phyloP scores from a whole-genome alignment of 257 asterid species.

The Catharanthus roseus region DNA sequence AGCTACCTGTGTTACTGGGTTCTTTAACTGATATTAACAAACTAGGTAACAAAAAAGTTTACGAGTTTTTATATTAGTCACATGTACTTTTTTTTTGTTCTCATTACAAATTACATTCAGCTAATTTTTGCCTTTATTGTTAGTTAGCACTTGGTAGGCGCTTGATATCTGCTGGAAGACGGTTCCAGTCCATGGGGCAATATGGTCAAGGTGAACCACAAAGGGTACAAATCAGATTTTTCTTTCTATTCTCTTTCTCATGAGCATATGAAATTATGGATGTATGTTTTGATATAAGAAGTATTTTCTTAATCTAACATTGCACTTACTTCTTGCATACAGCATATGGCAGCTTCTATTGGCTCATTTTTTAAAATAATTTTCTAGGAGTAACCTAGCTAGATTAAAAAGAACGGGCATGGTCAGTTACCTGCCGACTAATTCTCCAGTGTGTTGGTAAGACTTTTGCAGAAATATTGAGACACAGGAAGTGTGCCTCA shows the following conservation, averaged over 20 bases:
- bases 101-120: constrained; percentile 15
- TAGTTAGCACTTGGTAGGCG: constrained; percentile 91
- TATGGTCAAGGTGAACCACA: constrained; percentile 87
- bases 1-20: constrained; percentile 49
- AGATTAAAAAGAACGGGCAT: not conserved
- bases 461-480: not conserved
- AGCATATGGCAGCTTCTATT: not conserved
- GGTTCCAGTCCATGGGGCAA: constrained; percentile 94
- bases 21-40: constrained; percentile 45
- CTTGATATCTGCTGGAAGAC: constrained; percentile 73
- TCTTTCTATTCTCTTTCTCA: constrained; percentile 2
- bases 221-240: constrained; percentile 41
- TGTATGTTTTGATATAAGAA: not conserved
- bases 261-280: not conserved
- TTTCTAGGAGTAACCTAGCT: not conserved
- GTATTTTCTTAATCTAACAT: not conserved
- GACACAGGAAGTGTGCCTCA: not conserved
- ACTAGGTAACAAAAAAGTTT: constrained; percentile 54
- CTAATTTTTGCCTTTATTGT: constrained; percentile 34
- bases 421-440: not conserved
- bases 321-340: no score
- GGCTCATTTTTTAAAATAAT: not conserved
- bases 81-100: not conserved
- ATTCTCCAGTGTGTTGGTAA: not conserved
- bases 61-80: not conserved